Percentiles rank a stretch among this genome's conserved stretches.
Conservation (phyloP, 192 early-diverging fungal genomes). For the Podochytrium sp. region DNA sequence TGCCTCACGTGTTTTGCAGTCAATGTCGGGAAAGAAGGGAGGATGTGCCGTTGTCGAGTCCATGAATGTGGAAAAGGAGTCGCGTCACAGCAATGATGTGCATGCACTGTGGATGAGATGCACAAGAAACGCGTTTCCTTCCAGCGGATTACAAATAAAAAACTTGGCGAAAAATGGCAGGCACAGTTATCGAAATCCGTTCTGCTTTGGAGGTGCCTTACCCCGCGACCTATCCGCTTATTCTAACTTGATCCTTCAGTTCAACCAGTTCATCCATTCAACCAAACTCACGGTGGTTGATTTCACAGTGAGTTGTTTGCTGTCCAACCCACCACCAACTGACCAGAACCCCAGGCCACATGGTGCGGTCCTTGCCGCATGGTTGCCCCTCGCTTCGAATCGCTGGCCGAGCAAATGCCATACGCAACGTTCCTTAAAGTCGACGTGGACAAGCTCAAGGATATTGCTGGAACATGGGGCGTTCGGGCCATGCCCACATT, state of each 20-base stretch:
- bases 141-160: too few species aligned
- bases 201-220: neutral
- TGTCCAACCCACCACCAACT: neutral
- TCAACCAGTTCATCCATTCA: constrained; percentile 1
- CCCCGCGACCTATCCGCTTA: neutral
- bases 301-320: constrained; percentile 12
- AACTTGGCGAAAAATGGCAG: constrained; percentile 3
- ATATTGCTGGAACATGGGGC: constrained; percentile 37
- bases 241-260: neutral
- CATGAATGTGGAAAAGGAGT: too few species aligned
- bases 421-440: constrained; percentile 78
- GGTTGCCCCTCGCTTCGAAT: constrained; percentile 45
- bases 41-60: too few species aligned
- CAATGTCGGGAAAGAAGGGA: too few species aligned
- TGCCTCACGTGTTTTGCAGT: too few species aligned
- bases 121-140: too few species aligned
- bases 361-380: constrained; percentile 19
- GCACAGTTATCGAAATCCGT: neutral
- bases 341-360: neutral
- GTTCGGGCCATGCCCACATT: constrained; percentile 79
- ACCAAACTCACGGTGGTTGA: constrained; percentile 15
- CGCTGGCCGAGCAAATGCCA: constrained; percentile 54
- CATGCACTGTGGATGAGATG: too few species aligned
- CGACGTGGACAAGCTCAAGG: constrained; percentile 72
- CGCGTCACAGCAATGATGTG: too few species aligned